These are phyloP conservation scores for Candida albicans DNA, from an alignment of 1,139 yeast species.

Conservation along the genomic window DNA sequence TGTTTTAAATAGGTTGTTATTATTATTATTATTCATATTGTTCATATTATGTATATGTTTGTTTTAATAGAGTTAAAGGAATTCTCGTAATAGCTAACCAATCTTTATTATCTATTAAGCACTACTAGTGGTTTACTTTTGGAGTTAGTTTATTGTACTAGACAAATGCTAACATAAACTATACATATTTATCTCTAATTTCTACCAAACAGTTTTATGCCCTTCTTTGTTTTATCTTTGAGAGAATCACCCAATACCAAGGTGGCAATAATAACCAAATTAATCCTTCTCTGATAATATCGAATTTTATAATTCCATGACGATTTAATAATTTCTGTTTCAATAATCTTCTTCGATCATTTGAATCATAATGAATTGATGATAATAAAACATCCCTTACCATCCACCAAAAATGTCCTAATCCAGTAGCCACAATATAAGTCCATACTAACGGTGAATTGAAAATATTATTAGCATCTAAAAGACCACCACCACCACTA, in stretches of 20 bases:
- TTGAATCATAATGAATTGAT: conserved; percentile 21
- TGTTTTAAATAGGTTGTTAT: background rate
- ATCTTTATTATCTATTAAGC: too few species aligned
- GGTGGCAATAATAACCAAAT: conserved; percentile 34
- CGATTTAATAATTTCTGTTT: conserved; percentile 17
- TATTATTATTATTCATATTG: too few species aligned
- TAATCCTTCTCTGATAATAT: conserved; percentile 16
- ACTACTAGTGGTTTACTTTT: too few species aligned
- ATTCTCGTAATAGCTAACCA: too few species aligned
- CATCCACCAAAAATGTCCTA: conserved; percentile 46
- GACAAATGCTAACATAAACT: too few species aligned
- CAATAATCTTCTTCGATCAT: conserved; percentile 16
- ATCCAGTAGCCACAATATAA: conserved; percentile 20
- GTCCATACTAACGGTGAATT: conserved; percentile 17
- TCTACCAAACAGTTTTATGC: too few species aligned
- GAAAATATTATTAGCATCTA: background rate
- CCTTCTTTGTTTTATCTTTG: conserved; percentile 12
- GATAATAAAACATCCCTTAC: conserved; percentile 24
- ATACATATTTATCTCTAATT: too few species aligned
- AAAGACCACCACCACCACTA: background rate
- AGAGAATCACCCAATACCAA: conserved; percentile 36
- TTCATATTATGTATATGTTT: too few species aligned
- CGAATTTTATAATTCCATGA: conserved; percentile 13
- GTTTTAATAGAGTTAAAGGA: too few species aligned
- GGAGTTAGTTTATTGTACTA: too few species aligned